Base-by-base conservation (phyloP, 352 stramenopile genomes). In the Phytopythium montanum region DNA sequence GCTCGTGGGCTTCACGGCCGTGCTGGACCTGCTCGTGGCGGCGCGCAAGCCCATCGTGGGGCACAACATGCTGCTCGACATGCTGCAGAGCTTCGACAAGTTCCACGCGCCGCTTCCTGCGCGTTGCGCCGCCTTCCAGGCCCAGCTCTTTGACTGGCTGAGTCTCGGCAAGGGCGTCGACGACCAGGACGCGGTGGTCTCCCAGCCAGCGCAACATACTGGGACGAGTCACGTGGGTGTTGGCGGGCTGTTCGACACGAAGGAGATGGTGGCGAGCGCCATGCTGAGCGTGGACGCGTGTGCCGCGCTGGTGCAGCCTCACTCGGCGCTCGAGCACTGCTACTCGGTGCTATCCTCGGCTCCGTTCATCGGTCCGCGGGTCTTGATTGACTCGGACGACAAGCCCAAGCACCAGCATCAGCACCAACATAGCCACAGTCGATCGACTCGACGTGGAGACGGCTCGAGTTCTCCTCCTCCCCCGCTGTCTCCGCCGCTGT, bases 81-180 rank as follows among this genome's bases (percentile, higher is more conserved):
- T 88, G 54, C 85, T 93, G 69, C 81, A 93, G 44, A 89, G 79
- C 72, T 90, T 78, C 61, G 76, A 84, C 42, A 93, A 91, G 51
- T 93, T 93, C 59, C 75, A 90, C 54, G 65, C 66, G 6, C 79
- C 79, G 4, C 56, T 91, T n/a, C 83, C 83, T 1, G 38, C 49
- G 3, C 64, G 68, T 10, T 93, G 83, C 62, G 60, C 79, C 8
- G 65, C 71, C 38, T 93, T 93, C 59, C 61, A 88, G 48, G 69
- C 70, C 23, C 60, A 90, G 31, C 53, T 93, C 9, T 59, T 76
- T 56, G 59, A 63, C 4, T 93, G 83, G 83, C 57, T 90, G 26
- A 64, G 65, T 21, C 50, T 41, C 16, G 57, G 60, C 6, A 12
- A 29, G 12, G 41, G n/a, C 13, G 19, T 10, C 2, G 41, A 39